These are phyloP conservation scores for Besnoitia besnoiti DNA, from an alignment of 169 alveolate species.

Conservation along the genomic window DNA sequence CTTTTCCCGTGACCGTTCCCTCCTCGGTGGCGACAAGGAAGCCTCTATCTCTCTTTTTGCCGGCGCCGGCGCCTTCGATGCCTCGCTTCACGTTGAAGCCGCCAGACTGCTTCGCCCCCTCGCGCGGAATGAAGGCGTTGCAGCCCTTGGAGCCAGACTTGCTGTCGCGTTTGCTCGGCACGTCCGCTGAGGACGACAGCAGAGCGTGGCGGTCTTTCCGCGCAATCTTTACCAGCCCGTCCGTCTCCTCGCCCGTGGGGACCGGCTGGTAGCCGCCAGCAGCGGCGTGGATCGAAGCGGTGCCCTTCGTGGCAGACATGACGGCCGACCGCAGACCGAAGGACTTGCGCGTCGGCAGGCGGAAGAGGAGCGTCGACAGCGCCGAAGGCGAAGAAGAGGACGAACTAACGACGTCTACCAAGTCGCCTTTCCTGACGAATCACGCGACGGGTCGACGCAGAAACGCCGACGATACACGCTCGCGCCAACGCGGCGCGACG, in stretches of 20 bases:
- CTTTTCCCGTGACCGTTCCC: slow-evolving; percentile 39
- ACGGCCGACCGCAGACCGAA: slow-evolving; percentile 28
- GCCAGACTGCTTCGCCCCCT: slow-evolving; percentile 23
- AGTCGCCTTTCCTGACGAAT: slow-evolving; percentile 20
- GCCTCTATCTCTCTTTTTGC: slow-evolving; percentile 26
- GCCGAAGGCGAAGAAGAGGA: slow-evolving; percentile 1
- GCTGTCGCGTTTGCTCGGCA: not conserved
- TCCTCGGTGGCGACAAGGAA: slow-evolving; percentile 42
- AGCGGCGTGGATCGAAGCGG: slow-evolving; percentile 45
- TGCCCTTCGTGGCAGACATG: slow-evolving; percentile 40
- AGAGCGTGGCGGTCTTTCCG: not conserved
- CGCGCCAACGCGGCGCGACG: no score
- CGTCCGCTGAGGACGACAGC: not conserved
- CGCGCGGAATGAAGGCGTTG: slow-evolving; percentile 36
- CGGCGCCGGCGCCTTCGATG: slow-evolving; percentile 15
- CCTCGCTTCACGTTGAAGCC: not conserved
- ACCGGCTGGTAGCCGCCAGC: slow-evolving; percentile 27
- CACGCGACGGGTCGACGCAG: no score
- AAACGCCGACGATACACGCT: no score
- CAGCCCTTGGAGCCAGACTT: slow-evolving; percentile 25
- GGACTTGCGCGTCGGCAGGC: slow-evolving; percentile 32
- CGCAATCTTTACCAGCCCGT: slow-evolving; percentile 8
- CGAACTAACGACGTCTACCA: not conserved
- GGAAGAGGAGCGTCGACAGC: not conserved
- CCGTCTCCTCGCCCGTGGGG: slow-evolving; percentile 22